Evolutionary conservation across 2,329 filamentous ascomycete genomes (phyloP).

Genomic region (Fusarium verticillioides): DNA sequence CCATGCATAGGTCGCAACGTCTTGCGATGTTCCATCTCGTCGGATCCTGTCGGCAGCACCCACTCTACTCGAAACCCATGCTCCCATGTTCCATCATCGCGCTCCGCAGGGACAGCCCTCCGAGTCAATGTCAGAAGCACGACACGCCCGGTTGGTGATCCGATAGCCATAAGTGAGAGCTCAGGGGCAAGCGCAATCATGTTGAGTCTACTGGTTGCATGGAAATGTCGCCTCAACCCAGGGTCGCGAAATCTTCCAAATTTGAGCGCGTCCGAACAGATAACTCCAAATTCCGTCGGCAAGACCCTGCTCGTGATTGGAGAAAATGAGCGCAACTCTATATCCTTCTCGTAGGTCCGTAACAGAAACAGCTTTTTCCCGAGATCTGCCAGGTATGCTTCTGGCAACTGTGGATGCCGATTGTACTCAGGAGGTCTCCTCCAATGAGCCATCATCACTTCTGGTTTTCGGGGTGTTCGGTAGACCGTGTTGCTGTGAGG

Average conservation of each 20-base stretch:
- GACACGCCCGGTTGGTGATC: constrained; percentile 73
- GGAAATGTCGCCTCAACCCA: constrained; percentile 43
- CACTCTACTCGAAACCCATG: constrained; percentile 65
- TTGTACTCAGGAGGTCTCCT: constrained; percentile 29
- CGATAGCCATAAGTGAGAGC: constrained; percentile 75
- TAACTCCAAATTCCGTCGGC: constrained; percentile 44
- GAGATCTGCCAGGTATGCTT: constrained; percentile 18
- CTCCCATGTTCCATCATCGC: constrained; percentile 43
- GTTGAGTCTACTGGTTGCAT: constrained; percentile 59
- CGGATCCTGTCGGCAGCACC: constrained; percentile 58
- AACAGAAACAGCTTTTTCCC: constrained; percentile 51
- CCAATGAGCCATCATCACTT: constrained; percentile 39
- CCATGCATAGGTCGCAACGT: constrained; percentile 69
- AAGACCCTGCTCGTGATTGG: constrained; percentile 25
- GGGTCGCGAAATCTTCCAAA: constrained; percentile 41
- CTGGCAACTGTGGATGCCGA: constrained; percentile 5
- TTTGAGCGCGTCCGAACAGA: constrained; percentile 47
- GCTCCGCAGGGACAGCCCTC: constrained; percentile 43
- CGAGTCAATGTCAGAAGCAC: constrained; percentile 68
- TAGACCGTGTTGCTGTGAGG: constrained; percentile 47
- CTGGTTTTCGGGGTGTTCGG: constrained; percentile 24
- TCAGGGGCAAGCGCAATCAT: constrained; percentile 74
- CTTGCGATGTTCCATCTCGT: constrained; percentile 58
- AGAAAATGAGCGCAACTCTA: constrained; percentile 58
- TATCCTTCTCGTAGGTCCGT: constrained; percentile 60